These are phyloP conservation scores for Saturnispora silvae DNA, from an alignment of 805 yeast genomes.

Conservation along the genomic window DNA sequence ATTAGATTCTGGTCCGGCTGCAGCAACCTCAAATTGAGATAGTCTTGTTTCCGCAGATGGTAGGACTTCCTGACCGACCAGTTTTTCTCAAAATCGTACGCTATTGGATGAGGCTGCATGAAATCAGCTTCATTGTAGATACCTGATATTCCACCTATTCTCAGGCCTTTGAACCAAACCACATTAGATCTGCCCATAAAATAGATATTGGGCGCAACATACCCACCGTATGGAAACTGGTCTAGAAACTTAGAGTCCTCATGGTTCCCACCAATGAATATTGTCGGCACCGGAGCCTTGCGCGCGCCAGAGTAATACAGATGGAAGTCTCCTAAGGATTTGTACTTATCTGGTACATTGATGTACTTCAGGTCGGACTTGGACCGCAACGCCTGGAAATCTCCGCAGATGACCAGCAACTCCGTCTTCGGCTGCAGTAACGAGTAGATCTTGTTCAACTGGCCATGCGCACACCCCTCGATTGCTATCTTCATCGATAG, in stretches of 20 bases:
- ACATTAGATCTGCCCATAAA: conserved; percentile 73
- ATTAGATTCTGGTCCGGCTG: conserved; percentile 32
- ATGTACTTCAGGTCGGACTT: conserved; percentile 54
- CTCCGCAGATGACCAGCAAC: conserved; percentile 76
- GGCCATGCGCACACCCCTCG: conserved; percentile 90
- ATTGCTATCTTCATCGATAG: conserved; percentile 40
- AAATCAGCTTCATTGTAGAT: conserved; percentile 53
- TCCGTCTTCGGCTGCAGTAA: conserved; percentile 31
- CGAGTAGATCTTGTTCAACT: conserved; percentile 47
- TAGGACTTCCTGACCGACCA: conserved; percentile 48
- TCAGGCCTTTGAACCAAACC: conserved; percentile 62
- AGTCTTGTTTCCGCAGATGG: conserved; percentile 62
- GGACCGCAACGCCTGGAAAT: conserved; percentile 73
- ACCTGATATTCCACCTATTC: conserved; percentile 79
- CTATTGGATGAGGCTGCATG: conserved; percentile 29
- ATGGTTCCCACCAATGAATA: conserved; percentile 93
- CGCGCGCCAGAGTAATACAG: conserved; percentile 51
- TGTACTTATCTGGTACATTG: conserved; percentile 73
- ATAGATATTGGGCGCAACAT: conserved; percentile 83
- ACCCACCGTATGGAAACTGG: conserved; percentile 78
- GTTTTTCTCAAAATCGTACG: conserved; percentile 30
- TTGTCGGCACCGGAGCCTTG: conserved; percentile 63
- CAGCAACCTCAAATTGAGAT: conserved; percentile 41
- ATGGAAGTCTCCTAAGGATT: conserved; percentile 67
- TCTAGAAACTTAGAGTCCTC: conserved; percentile 74